Evolutionary conservation across 1,139 yeast species (phyloP).

Genomic region (Pichia sp.): DNA sequence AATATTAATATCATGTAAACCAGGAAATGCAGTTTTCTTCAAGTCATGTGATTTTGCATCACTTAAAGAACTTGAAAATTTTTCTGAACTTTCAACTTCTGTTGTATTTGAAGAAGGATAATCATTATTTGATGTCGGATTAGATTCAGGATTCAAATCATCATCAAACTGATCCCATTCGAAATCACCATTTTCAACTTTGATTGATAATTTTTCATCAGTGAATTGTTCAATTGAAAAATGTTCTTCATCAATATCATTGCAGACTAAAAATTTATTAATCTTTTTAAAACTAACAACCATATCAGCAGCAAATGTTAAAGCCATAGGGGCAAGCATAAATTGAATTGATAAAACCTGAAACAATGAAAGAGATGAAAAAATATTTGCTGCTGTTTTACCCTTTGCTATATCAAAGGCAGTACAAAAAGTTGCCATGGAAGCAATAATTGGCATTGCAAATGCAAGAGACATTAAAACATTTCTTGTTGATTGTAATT

Average conservation of each 20-base stretch:
- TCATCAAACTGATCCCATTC: conserved; percentile 39
- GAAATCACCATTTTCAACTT: conserved; percentile 35
- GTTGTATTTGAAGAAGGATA: too few species aligned
- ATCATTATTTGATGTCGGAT: too few species aligned
- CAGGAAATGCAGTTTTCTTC: conserved; percentile 29
- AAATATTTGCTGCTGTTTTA: too few species aligned
- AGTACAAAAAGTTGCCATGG: too few species aligned
- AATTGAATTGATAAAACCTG: too few species aligned
- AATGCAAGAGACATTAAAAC: conserved; percentile 39
- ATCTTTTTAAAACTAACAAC: conserved; percentile 39
- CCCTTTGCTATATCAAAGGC: too few species aligned
- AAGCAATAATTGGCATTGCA: conserved; percentile 37
- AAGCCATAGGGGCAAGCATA: too few species aligned
- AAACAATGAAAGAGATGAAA: too few species aligned
- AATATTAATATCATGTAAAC: conserved; percentile 37
- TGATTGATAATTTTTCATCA: conserved; percentile 27
- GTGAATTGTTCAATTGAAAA: conserved; percentile 8
- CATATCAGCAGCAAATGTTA: too few species aligned
- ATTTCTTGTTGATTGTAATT: conserved; percentile 39
- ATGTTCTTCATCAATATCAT: conserved; percentile 15
- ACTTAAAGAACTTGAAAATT: conserved; percentile 27
- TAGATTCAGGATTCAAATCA: conserved; percentile 15
- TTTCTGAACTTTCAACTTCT: background rate
- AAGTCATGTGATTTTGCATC: background rate
- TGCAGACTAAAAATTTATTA: conserved; percentile 30